Evolutionary conservation across 202 grass and related monocot genomes (phyloP), one percentile per base, ranked within the genome.

Genomic region (Eragrostis tef): DNA sequence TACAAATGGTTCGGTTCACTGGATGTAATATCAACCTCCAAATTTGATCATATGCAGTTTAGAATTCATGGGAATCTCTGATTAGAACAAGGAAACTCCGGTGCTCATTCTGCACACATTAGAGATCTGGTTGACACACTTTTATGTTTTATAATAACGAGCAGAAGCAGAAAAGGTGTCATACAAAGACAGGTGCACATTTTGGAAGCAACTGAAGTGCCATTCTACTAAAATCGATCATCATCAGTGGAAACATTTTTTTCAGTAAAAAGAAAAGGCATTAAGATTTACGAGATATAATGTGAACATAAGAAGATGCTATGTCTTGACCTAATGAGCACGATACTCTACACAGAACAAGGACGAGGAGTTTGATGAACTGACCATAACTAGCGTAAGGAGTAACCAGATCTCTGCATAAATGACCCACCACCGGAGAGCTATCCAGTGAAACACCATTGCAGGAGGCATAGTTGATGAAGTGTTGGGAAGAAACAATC

Each of bases 401-500:
- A 8, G 13, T 19, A 46, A 19, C 51, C 3, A 49, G 67, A 24
- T 70, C 42, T 15, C 26, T 15, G 45, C 45, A 21, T 4, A 79
- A 52, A 67, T 22, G 3, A 51, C 6, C 15, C 46, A 79, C 21
- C 45, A 50, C 2, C 1, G 11, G 29, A 24, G 75, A 80, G 46
- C 72, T 80, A 34, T 85, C 66, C 21, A 34, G 56, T 13, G 2
- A 80, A 45, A 44, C 77, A 51, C 57, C 71, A 58, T 64, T 79
- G 3, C 26, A 25, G 51, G 75, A 81, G 25, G 24, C 12, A n/a
- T 76, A 45, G 13, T 53, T 60, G 66, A 45, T 59, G 59, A 73
- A 88, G 41, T 17, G 16, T 39, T 82, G 20, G 24, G 83, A 44
- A 81, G 82, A 88, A 14, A 88, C 14, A 41, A 88, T 77, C 48